Conservation (phyloP, 1,284 basidiomycete genomes). For the Papiliotrema laurentii region DNA sequence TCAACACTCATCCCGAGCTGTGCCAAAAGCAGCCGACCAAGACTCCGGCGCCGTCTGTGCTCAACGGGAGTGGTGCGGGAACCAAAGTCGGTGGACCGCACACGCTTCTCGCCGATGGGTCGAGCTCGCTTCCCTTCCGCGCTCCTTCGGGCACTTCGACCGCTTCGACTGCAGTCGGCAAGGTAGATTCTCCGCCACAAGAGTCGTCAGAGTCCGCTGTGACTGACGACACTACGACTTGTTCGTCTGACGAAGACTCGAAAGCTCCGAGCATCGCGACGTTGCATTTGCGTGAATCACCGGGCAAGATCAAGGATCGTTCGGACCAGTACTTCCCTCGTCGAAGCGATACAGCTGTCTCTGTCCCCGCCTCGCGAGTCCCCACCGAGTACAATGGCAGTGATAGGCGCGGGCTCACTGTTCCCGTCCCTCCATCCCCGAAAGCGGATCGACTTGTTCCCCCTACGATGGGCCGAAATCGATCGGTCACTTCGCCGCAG, state of each 20-base stretch:
- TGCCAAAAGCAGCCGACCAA: slow-evolving; percentile 50
- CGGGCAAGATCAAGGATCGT: slow-evolving; percentile 51
- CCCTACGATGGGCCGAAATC: not conserved
- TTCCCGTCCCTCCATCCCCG: not conserved
- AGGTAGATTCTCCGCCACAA: slow-evolving; percentile 8
- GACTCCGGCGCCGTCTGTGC: slow-evolving; percentile 38
- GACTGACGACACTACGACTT: slow-evolving; percentile 7
- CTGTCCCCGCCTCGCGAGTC: slow-evolving; percentile 43
- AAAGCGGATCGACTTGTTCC: slow-evolving; percentile 4
- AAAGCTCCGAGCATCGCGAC: slow-evolving; percentile 18
- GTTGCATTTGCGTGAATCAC: slow-evolving; percentile 25
- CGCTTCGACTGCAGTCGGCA: slow-evolving; percentile 28
- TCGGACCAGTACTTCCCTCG: slow-evolving; percentile 66
- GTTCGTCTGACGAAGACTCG: slow-evolving; percentile 18
- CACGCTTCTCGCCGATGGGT: slow-evolving; percentile 32
- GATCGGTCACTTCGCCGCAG: slow-evolving; percentile 10
- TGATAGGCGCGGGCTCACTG: slow-evolving; percentile 23
- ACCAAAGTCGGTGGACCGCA: slow-evolving; percentile 30
- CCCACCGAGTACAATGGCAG: not conserved
- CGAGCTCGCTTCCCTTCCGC: slow-evolving; percentile 38
- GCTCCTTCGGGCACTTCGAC: slow-evolving; percentile 24
- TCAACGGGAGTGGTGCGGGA: slow-evolving; percentile 31
- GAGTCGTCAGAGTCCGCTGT: not conserved
- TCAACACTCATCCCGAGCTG: slow-evolving; percentile 85
- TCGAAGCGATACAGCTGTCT: slow-evolving; percentile 65